Percentiles rank a stretch among this genome's conserved stretches.
These are phyloP conservation scores for Ophiostoma pallidulum DNA, from an alignment of 2,329 filamentous ascomycete species.

Conservation along the genomic window DNA sequence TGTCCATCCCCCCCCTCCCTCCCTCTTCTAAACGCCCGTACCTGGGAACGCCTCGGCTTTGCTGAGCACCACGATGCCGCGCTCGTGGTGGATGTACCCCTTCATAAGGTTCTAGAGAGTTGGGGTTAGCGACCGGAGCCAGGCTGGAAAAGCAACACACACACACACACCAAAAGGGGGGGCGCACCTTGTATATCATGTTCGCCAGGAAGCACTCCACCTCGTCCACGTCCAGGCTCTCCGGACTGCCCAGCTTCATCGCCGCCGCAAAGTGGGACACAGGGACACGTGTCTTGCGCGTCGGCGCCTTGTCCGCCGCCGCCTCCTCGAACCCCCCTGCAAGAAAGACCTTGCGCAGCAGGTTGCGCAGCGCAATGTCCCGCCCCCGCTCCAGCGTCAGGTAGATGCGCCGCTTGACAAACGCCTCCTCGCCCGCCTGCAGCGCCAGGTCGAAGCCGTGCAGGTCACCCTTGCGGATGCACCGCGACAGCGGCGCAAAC, in stretches of 20 bases:
- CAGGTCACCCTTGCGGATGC: constrained; percentile 76
- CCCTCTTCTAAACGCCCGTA: constrained; percentile 51
- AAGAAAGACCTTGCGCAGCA: constrained; percentile 85
- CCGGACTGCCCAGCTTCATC: constrained; percentile 60
- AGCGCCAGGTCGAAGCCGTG: constrained; percentile 76
- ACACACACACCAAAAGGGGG: neutral
- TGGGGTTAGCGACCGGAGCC: neutral
- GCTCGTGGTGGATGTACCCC: constrained; percentile 89
- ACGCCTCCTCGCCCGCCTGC: constrained; percentile 75
- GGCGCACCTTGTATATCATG: constrained; percentile 87
- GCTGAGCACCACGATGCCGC: constrained; percentile 82
- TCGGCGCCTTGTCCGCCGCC: constrained; percentile 54
- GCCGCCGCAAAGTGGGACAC: constrained; percentile 79
- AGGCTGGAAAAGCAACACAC: neutral
- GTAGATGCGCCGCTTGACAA: constrained; percentile 88
- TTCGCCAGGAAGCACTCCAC: constrained; percentile 93
- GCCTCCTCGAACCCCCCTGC: constrained; percentile 70
- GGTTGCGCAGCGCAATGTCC: constrained; percentile 83
- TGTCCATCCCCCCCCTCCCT: no score
- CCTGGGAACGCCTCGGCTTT: constrained; percentile 91
- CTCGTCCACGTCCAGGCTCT: constrained; percentile 74
- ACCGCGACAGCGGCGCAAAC: constrained; percentile 67
- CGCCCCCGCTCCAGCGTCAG: constrained; percentile 85
- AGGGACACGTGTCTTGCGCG: constrained; percentile 68
- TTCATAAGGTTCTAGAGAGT: constrained; percentile 75